Evolutionary conservation across 306 rosid genomes (phyloP).

Genomic region (Inga leiocalycina): DNA sequence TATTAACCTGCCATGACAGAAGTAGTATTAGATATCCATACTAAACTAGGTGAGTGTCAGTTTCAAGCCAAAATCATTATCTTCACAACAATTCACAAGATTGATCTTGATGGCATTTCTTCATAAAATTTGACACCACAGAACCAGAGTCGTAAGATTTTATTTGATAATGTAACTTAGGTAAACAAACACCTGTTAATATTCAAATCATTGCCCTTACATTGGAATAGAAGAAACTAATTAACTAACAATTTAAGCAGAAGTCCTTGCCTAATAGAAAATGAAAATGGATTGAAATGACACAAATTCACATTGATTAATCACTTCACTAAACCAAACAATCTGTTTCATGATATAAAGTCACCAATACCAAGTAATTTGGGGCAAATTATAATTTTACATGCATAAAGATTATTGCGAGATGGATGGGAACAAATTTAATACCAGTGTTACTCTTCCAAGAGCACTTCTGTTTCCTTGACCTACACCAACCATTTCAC

Average conservation of each 20-base stretch:
- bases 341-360: neutral
- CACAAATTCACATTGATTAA: neutral
- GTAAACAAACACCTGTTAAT: conserved; percentile 6
- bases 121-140: neutral
- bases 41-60: conserved; percentile 13
- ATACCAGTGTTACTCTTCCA: conserved; percentile 89
- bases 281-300: neutral
- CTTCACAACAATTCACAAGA: too few relatives aligned
- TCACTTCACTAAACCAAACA: neutral
- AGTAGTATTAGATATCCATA: conserved; percentile 39
- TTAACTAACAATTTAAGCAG: conserved; percentile 9
- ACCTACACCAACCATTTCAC: conserved; percentile 97
- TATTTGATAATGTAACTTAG: neutral
- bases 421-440: conserved; percentile 33
- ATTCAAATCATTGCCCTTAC: conserved; percentile 3
- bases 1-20: conserved; percentile 74
- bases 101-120: neutral
- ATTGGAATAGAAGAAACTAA: conserved; percentile 10
- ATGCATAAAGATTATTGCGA: conserved; percentile 3
- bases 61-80: neutral
- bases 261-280: neutral
- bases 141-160: neutral
- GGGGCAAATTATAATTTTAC: neutral
- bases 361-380: conserved; percentile 21
- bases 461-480: conserved; percentile 94